phyloP scores from a whole-genome alignment of 345 rosid species.

The Geranium brycei region DNA sequence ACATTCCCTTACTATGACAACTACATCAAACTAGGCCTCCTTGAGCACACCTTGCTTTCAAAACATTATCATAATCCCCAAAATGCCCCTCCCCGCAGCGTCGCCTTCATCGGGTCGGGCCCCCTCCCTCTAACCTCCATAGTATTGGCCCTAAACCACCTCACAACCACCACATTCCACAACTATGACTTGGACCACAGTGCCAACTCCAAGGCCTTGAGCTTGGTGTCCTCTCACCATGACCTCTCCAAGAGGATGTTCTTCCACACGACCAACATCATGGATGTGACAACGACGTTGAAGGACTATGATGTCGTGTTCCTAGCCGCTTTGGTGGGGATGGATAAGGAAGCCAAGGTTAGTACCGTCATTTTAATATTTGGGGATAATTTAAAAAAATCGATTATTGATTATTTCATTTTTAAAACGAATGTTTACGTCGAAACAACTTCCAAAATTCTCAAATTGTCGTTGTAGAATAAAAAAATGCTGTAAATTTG shows the following conservation, averaged over 20 bases:
- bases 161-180: constrained; percentile 42
- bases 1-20: constrained; percentile 71
- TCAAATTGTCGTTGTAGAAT: too few species aligned
- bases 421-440: too few species aligned
- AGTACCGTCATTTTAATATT: too few species aligned
- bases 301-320: constrained; percentile 70
- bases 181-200: constrained; percentile 62
- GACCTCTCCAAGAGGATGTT: constrained; percentile 56
- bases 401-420: too few species aligned
- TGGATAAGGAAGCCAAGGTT: constrained; percentile 55
- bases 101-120: constrained; percentile 86
- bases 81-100: constrained; percentile 24
- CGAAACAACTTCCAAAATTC: too few species aligned
- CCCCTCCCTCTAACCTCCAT: constrained; percentile 79
- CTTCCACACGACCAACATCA: constrained; percentile 51
- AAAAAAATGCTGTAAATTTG: too few species aligned
- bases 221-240: constrained; percentile 43
- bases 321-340: constrained; percentile 88
- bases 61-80: constrained; percentile 17
- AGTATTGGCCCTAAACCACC: constrained; percentile 54
- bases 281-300: constrained; percentile 35
- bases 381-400: too few species aligned
- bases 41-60: constrained; percentile 49
- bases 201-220: constrained; percentile 47
- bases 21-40: constrained; percentile 69